A percentile compares a stretch with the other conserved stretches of the same genome.
Evolutionary conservation across 352 stramenopile genomes (phyloP).

Genomic region (Pythium phragmitis): DNA sequence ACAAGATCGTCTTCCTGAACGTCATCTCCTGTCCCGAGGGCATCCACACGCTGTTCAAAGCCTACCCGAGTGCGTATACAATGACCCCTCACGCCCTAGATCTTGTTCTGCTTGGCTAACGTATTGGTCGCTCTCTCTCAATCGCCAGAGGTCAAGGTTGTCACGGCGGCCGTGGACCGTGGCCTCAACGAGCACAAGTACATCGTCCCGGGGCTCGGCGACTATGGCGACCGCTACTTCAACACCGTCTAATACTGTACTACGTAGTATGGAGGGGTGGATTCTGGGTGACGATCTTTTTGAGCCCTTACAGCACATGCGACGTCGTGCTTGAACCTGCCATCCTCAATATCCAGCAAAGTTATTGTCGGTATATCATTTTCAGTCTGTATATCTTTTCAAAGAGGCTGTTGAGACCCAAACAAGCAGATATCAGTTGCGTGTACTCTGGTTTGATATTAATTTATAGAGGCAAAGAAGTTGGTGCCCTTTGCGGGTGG

Average conservation of each 20-base stretch:
- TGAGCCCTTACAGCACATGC: too few species aligned
- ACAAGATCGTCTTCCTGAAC: slow-evolving; percentile 94
- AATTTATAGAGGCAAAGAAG: not conserved
- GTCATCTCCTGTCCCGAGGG: slow-evolving; percentile 93
- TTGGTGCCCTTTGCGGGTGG: not conserved
- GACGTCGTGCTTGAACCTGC: too few species aligned
- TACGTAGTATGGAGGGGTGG: too few species aligned
- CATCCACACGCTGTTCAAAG: slow-evolving; percentile 68
- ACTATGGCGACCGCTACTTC: slow-evolving; percentile 95
- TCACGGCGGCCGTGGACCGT: slow-evolving; percentile 79
- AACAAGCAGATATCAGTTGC: not conserved
- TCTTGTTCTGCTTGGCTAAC: not conserved
- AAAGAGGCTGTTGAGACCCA: not conserved
- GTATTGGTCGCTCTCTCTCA: not conserved
- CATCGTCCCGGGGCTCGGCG: slow-evolving; percentile 95
- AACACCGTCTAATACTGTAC: slow-evolving; percentile 41
- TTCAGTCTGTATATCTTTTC: not conserved
- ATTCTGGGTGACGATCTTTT: too few species aligned
- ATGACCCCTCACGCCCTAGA: not conserved
- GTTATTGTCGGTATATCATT: not conserved
- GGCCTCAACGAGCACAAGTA: slow-evolving; percentile 95
- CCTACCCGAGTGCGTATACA: slow-evolving; percentile 62
- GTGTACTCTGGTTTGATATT: slow-evolving; percentile 8
- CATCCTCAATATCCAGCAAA: not conserved
- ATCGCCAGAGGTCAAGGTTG: slow-evolving; percentile 59